Evolutionary conservation across 805 yeast species (phyloP), one percentile per base, ranked within the genome.

Genomic region (Ascoidea asiatica): DNA sequence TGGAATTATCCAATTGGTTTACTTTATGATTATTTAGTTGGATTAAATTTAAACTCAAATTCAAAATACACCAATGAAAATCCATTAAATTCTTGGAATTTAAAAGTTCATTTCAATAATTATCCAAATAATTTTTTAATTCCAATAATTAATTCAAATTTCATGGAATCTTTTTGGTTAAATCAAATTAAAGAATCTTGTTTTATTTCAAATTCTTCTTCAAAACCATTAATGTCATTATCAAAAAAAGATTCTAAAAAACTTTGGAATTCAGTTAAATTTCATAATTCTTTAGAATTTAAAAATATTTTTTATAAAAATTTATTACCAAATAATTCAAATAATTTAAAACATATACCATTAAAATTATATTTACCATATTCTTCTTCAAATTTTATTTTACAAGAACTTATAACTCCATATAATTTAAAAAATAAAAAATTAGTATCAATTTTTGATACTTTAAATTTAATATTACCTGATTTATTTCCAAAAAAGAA

Each of bases 111-210:
- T 40, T 56, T 62, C 41, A 64, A 69, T 5, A 56, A 61, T 29
- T 66, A 65, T 42, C 81, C 84, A 1, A 42, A 49, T 0, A 70
- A 66, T 4, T 58, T 64, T 21, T 52, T 81, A 19, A 63, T 75
- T 13, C 67, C 75, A 41, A 44, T 59, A 41, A 46, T 60, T 2
- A 53, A 53, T 3, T n/a, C 40, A 45, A 48, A 53, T 20, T 55
- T 67, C 11, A 50, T 76, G 46, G 67, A 61, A 40, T 72, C 69
- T 43, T 69, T 74, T 42, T 79, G 92, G 80, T 63, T 79, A 48
- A 88, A 90, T 56, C 87, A 78, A 47, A 62, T 87, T 56, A 90
- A 92, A 54, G 97, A 90, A 55, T 73, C 87, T 4, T 77, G 87
- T 53, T 86, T 70, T 54, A 75, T 87, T 0, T 58, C 83, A 36